A percentile compares a stretch with the other conserved stretches of the same genome.
These are phyloP conservation scores for Candida sp. DNA, from an alignment of 1,139 yeast species.

Conservation along the genomic window DNA sequence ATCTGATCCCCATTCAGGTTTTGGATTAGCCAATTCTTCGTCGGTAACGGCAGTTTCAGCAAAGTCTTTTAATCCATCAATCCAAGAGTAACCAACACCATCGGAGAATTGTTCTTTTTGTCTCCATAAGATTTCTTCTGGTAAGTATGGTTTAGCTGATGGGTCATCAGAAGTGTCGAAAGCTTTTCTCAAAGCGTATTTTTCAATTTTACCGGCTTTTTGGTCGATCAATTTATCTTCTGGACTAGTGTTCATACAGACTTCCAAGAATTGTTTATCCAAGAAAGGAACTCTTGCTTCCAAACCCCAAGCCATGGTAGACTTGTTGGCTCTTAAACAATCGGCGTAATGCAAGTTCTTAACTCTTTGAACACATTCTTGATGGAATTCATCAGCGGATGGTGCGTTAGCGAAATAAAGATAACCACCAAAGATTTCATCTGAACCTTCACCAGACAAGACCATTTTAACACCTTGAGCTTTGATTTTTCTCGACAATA, in stretches of 20 bases:
- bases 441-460: slow-evolving; percentile 97
- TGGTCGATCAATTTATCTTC: slow-evolving; percentile 80
- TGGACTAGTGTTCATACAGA: slow-evolving; percentile 94
- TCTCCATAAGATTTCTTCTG: slow-evolving; percentile 97
- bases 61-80: slow-evolving; percentile 93
- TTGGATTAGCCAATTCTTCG: slow-evolving; percentile 85
- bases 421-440: slow-evolving; percentile 98
- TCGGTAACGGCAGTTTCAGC: slow-evolving; percentile 86
- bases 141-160: slow-evolving; percentile 75
- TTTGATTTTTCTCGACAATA: slow-evolving; percentile 92
- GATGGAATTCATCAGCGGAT: slow-evolving; percentile 84
- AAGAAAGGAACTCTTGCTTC: slow-evolving; percentile 99
- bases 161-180: slow-evolving; percentile 85
- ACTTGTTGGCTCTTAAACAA: slow-evolving; percentile 98
- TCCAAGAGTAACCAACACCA: slow-evolving; percentile 99
- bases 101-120: slow-evolving; percentile 99
- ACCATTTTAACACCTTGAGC: slow-evolving; percentile 99
- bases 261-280: slow-evolving; percentile 88
- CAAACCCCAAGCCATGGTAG: slow-evolving; percentile 99
- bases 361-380: slow-evolving; percentile 92
- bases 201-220: slow-evolving; percentile 76
- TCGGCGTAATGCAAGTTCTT: slow-evolving; percentile 97
- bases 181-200: slow-evolving; percentile 94
- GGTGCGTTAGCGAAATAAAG: slow-evolving; percentile 98
- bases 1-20: slow-evolving; percentile 95